Percentiles rank a stretch among this genome's conserved stretches.
phyloP scores from a whole-genome alignment of 352 stramenopile species.

The Globisporangium acanthophoron region DNA sequence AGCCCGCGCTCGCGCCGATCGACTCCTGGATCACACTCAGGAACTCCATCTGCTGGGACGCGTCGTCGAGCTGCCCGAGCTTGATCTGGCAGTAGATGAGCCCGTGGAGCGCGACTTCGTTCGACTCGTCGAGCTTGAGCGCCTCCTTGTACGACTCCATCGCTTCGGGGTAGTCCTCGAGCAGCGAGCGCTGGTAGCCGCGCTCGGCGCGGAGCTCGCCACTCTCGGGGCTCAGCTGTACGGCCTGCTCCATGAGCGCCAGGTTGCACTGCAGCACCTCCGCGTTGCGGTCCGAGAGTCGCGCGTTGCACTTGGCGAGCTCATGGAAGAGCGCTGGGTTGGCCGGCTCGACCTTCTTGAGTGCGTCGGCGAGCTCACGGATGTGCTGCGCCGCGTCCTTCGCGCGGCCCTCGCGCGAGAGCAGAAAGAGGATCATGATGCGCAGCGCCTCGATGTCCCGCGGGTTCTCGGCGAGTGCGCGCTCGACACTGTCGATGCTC shows the following conservation, averaged over 20 bases:
- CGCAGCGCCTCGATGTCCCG: slow-evolving; percentile 69
- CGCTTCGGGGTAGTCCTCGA: slow-evolving; percentile 71
- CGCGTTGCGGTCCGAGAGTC: slow-evolving; percentile 55
- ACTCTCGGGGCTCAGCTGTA: slow-evolving; percentile 53
- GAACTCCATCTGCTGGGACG: slow-evolving; percentile 91
- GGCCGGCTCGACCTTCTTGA: slow-evolving; percentile 64
- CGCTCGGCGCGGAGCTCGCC: slow-evolving; percentile 66
- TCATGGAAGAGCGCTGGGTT: slow-evolving; percentile 68
- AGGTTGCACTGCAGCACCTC: slow-evolving; percentile 74
- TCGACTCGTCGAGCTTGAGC: slow-evolving; percentile 82
- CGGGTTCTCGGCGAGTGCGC: slow-evolving; percentile 56
- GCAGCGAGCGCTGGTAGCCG: slow-evolving; percentile 68
- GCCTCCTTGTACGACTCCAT: slow-evolving; percentile 86
- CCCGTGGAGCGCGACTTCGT: slow-evolving; percentile 83
- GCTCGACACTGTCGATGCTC: slow-evolving; percentile 73
- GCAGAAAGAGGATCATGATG: slow-evolving; percentile 53
- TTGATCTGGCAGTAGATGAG: slow-evolving; percentile 93
- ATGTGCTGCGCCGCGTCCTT: slow-evolving; percentile 53
- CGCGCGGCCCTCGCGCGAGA: slow-evolving; percentile 55
- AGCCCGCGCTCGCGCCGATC: slow-evolving; percentile 67
- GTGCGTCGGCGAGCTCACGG: slow-evolving; percentile 54
- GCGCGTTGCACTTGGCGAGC: slow-evolving; percentile 50
- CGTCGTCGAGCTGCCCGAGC: slow-evolving; percentile 82
- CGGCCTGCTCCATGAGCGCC: slow-evolving; percentile 58
- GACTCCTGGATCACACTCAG: slow-evolving; percentile 87